Evolutionary conservation across 1,139 yeast genomes (phyloP), one percentile per base, ranked within the genome.

Genomic region (Magnusiomyces clavatus): DNA sequence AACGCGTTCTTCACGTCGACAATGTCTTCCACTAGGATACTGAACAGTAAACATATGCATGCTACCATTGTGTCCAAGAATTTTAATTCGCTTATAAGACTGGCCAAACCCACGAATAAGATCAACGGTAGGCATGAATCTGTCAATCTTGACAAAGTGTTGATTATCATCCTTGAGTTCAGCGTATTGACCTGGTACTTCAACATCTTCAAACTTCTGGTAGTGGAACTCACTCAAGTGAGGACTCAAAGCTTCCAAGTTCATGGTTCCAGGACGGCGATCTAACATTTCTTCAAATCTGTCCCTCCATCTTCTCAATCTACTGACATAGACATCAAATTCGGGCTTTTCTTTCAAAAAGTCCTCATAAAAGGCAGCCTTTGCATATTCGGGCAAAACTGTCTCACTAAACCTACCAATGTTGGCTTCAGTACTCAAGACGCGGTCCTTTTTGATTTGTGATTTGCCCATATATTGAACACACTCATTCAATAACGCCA

Each of bases 181-280:
- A 66, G 90, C 74, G 64, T 92, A 92, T 65, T 94, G 99, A 1
- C 99, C 98, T 0, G 98, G 98, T 54, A 94, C 83, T 67, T 94
- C 98, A 56, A 94, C 88, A 51, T 94, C 97, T 68, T 94, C 99
- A 66, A 92, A 94, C 70, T 89, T 90, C 67, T 92, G 98, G 66
- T 92, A 96, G 66, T 94, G 98, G 79, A 94, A 92, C 66, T 90
- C 97, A 67, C 95, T 86, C 66, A 94, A 75, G 61, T 90, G 97
- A 31, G 97, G 97, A 64, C 97, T 89, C 58, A 92, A 76, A 54
- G 89, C 83, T 68, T 94, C 98, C 60, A 94, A 72, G 60, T 89
- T 86, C 47, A 86, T 81, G 61, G 82, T 83, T 11, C 85, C 80
- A 58, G 83, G 80, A 61, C 97, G 77, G 2, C 71, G 62, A 64